Evolutionary conservation across 139 green algal species (phyloP).

Genomic region (Volvox reticuliferus): DNA sequence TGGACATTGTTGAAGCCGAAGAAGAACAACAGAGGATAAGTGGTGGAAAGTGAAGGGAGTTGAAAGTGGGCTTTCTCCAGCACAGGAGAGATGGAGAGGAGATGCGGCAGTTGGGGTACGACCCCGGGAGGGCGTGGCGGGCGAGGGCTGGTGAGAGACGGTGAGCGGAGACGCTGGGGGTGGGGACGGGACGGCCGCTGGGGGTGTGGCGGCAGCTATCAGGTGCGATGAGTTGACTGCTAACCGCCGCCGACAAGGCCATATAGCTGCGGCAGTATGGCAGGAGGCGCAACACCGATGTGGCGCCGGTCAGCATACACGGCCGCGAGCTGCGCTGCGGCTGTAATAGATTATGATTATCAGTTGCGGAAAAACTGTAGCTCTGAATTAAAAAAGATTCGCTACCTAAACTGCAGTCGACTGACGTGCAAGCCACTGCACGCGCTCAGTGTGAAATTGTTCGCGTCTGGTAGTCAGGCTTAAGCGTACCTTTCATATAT

Average conservation of each 20-base stretch:
- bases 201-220: background rate
- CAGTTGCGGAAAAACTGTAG: background rate
- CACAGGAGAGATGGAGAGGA: background rate
- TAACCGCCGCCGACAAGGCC: background rate
- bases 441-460: too few relatives aligned
- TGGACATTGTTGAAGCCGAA: background rate
- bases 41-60: background rate
- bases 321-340: background rate
- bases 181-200: background rate
- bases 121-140: background rate
- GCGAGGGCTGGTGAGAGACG: background rate
- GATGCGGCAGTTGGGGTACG: background rate
- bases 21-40: background rate
- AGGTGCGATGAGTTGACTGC: background rate
- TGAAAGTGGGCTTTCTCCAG: too few relatives aligned
- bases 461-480: too few relatives aligned
- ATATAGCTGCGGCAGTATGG: background rate
- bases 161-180: background rate
- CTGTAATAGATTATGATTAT: background rate
- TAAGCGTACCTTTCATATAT: too few relatives aligned
- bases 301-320: constrained; percentile 17
- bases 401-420: too few relatives aligned
- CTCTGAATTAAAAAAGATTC: too few relatives aligned
- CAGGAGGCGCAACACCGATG: background rate
- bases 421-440: too few relatives aligned